Conservation (phyloP, 805 yeast species). For the Tetrapisispora nanseiensis region DNA sequence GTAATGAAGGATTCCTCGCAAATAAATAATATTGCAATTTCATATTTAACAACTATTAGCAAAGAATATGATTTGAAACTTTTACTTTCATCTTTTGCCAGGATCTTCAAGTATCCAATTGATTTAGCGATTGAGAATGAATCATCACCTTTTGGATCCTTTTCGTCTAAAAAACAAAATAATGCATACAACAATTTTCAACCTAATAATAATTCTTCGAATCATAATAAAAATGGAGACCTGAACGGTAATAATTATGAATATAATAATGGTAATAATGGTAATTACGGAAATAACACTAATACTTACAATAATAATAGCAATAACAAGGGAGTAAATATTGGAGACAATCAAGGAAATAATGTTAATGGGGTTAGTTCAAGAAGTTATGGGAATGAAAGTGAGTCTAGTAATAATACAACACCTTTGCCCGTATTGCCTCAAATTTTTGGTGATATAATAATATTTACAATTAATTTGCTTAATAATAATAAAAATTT, state of each 20-base stretch:
- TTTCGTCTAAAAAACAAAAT: conserved; percentile 4
- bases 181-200: background rate
- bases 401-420: conserved; percentile 8
- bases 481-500: conserved; percentile 60
- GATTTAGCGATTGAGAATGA: conserved; percentile 31
- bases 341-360: background rate
- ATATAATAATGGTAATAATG: background rate
- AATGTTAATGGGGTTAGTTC: background rate
- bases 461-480: conserved; percentile 65
- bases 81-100: conserved; percentile 39
- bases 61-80: conserved; percentile 46
- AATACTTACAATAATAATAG: conserved; percentile 3
- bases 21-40: background rate
- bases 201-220: conserved; percentile 1
- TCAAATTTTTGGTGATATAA: conserved; percentile 48
- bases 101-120: conserved; percentile 40
- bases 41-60: conserved; percentile 41
- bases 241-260: background rate
- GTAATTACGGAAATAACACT: conserved; percentile 1
- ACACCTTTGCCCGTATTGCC: conserved; percentile 30
- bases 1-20: background rate
- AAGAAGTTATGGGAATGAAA: conserved; percentile 2
- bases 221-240: background rate
- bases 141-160: conserved; percentile 28
- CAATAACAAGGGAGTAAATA: background rate